Evolutionary conservation across 257 asterid genomes (phyloP).

Genomic region (Forsythia viridissima): DNA sequence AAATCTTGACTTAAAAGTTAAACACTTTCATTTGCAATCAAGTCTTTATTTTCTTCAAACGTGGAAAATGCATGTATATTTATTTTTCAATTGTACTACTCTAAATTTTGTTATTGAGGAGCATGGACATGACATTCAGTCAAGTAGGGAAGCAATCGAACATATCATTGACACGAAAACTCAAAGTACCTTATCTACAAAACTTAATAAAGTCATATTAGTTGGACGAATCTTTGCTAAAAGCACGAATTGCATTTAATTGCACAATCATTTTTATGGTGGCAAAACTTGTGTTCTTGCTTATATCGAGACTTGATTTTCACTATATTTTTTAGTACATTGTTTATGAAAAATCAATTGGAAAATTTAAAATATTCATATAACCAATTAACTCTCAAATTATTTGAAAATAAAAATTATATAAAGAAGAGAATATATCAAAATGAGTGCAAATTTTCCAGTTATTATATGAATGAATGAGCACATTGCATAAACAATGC

Average conservation of each 20-base stretch:
- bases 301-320: no score
- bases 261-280: background rate
- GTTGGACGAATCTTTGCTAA: background rate
- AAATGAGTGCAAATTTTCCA: conserved; percentile 5
- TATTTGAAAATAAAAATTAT: background rate
- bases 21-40: background rate
- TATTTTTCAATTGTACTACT: background rate
- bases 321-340: background rate
- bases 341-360: no score
- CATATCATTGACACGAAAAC: background rate
- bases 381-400: background rate
- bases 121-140: conserved; percentile 23
- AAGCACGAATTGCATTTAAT: background rate
- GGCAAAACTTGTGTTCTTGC: background rate
- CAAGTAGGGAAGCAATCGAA: background rate
- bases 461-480: no score
- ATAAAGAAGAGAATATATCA: background rate
- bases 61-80: background rate
- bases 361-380: background rate
- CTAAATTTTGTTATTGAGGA: background rate
- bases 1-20: conserved; percentile 15
- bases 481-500: no score
- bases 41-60: background rate
- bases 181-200: background rate
- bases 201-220: background rate